Conservation (phyloP, 306 rosid genomes). For the Trifolium subterraneum region DNA sequence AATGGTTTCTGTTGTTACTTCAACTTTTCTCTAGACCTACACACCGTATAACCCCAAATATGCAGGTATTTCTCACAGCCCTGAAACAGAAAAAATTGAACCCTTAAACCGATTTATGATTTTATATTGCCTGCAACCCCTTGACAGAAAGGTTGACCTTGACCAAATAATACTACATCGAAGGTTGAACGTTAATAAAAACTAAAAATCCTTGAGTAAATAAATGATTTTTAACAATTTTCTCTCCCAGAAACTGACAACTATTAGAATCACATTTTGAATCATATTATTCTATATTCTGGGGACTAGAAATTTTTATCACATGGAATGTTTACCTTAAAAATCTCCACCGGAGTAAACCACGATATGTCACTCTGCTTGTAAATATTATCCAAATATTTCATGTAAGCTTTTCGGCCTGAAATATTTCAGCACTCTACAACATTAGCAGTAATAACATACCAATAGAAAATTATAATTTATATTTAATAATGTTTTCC, state of each 20-base stretch:
- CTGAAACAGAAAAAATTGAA: conserved; percentile 13
- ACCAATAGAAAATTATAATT: conserved; percentile 6
- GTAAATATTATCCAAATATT: conserved; percentile 78
- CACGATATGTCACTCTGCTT: conserved; percentile 78
- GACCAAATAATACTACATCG: conserved; percentile 19
- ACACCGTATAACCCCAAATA: conserved; percentile 4
- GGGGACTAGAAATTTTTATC: conserved; percentile 21
- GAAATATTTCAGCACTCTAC: conserved; percentile 44
- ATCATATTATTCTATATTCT: conserved; percentile 4
- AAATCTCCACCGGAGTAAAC: conserved; percentile 97
- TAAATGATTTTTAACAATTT: conserved; percentile 3
- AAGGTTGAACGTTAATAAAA: conserved; percentile 14
- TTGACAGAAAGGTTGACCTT: conserved; percentile 22
- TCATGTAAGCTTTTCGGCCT: conserved; percentile 91
- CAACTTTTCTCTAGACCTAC: neutral
- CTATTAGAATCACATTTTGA: conserved; percentile 4
- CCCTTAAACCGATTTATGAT: conserved; percentile 24
- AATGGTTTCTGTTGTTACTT: neutral
- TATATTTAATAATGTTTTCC: neutral
- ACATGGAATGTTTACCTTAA: conserved; percentile 61
- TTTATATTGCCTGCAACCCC: conserved; percentile 22
- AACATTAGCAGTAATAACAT: conserved; percentile 27
- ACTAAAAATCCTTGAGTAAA: neutral
- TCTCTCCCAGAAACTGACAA: conserved; percentile 13
- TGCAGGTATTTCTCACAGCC: conserved; percentile 20